Percentiles rank a stretch among this genome's conserved stretches.
Conservation (phyloP, 768 basidiomycete species). For the Gymnopilus junonius region DNA sequence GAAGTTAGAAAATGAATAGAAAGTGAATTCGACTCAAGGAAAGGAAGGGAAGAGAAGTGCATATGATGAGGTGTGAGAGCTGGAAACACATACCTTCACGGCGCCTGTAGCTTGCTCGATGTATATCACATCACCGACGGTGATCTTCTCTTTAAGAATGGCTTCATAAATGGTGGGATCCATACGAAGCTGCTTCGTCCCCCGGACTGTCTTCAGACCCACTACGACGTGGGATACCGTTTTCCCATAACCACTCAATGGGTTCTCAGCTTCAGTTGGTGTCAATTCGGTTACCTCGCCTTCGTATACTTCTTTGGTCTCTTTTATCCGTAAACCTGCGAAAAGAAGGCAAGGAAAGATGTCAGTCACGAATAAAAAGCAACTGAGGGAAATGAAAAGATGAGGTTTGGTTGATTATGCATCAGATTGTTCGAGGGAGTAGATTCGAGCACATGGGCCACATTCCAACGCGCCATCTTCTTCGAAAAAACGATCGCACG, state of each 20-base stretch:
- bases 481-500: neutral
- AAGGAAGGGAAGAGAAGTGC: neutral
- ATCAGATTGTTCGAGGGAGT: neutral
- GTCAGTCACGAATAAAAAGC: neutral
- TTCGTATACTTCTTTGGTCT: constrained; percentile 98
- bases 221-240: constrained; percentile 98
- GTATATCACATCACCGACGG: constrained; percentile 96
- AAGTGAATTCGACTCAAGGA: neutral
- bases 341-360: constrained; percentile 2
- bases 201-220: constrained; percentile 90
- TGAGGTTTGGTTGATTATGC: neutral
- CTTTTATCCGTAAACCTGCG: constrained; percentile 94
- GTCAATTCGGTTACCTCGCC: constrained; percentile 98
- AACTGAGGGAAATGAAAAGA: neutral
- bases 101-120: constrained; percentile 94
- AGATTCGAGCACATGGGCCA: neutral
- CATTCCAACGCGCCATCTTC: neutral
- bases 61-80: neutral
- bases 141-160: constrained; percentile 95
- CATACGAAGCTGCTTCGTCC: constrained; percentile 91
- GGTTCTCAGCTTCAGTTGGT: constrained; percentile 96
- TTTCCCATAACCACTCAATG: constrained; percentile 96
- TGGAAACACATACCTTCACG: constrained; percentile 71
- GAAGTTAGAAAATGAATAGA: neutral
- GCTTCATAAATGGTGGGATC: constrained; percentile 97